Conservation (phyloP, 2,329 filamentous ascomycete species). For the Colletotrichum chlorophyti region DNA sequence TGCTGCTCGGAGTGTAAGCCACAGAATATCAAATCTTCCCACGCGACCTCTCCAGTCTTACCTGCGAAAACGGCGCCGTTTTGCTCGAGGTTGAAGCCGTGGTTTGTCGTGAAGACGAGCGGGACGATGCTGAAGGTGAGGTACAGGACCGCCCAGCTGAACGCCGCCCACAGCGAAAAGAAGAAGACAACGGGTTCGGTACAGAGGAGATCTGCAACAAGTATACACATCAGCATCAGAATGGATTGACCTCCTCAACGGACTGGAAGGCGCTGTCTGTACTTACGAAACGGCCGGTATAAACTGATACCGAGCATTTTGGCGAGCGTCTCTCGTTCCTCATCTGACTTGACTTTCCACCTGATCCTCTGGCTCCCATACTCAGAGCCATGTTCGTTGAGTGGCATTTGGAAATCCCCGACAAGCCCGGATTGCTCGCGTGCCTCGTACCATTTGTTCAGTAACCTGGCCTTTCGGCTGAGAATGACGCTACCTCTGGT, state of each 20-base stretch:
- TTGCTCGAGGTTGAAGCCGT: conserved; percentile 51
- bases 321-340: conserved; percentile 70
- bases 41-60: too few relatives aligned
- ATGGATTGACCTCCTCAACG: conserved; percentile 67
- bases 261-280: too few relatives aligned
- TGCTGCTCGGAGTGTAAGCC: background rate
- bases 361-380: too few relatives aligned
- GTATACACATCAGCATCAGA: conserved; percentile 75
- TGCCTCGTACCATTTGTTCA: conserved; percentile 76
- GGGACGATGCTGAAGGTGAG: conserved; percentile 59
- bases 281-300: too few relatives aligned
- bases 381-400: conserved; percentile 21
- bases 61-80: background rate
- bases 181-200: conserved; percentile 69
- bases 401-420: background rate
- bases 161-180: conserved; percentile 54
- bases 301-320: conserved; percentile 75
- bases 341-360: conserved; percentile 81
- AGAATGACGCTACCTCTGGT: conserved; percentile 82
- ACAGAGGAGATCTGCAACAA: too few relatives aligned
- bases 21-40: too few relatives aligned
- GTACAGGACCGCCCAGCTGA: conserved; percentile 58
- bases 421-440: conserved; percentile 65
- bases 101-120: conserved; percentile 52
- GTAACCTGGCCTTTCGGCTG: conserved; percentile 71